Evolutionary conservation across 225 moss, liverwort and hornwort genomes (phyloP).

Genomic region (Neckera pumila): DNA sequence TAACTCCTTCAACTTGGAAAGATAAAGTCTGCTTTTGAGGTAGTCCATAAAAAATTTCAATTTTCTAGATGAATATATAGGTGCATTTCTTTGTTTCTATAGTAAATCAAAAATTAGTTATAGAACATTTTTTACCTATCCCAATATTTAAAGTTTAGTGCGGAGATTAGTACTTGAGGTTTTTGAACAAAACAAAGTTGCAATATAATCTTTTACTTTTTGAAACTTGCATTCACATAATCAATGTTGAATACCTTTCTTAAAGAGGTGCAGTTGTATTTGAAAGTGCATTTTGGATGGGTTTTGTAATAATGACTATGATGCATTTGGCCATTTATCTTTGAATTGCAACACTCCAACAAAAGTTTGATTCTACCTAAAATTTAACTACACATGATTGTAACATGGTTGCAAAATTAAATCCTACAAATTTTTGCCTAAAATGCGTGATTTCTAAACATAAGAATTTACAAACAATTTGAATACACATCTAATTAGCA

Average conservation of each 20-base stretch:
- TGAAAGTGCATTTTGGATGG: not conserved
- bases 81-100: not conserved
- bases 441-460: not conserved
- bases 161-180: too few species aligned
- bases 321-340: not conserved
- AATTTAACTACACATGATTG: not conserved
- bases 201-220: not conserved
- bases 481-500: not conserved
- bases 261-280: not conserved
- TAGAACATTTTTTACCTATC: too few species aligned
- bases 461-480: not conserved
- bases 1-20: too few species aligned
- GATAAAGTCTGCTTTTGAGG: not conserved
- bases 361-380: not conserved
- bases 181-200: not conserved
- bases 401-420: not conserved
- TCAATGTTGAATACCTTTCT: not conserved
- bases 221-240: not conserved
- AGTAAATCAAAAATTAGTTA: accelerated
- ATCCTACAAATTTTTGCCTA: not conserved
- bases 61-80: not conserved
- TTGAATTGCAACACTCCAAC: not conserved
- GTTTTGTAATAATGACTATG: not conserved
- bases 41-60: not conserved
- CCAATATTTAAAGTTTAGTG: not conserved